These are phyloP conservation scores for Alloteropsis semialata DNA, from an alignment of 176 grass and related monocot species.

Conservation along the genomic window DNA sequence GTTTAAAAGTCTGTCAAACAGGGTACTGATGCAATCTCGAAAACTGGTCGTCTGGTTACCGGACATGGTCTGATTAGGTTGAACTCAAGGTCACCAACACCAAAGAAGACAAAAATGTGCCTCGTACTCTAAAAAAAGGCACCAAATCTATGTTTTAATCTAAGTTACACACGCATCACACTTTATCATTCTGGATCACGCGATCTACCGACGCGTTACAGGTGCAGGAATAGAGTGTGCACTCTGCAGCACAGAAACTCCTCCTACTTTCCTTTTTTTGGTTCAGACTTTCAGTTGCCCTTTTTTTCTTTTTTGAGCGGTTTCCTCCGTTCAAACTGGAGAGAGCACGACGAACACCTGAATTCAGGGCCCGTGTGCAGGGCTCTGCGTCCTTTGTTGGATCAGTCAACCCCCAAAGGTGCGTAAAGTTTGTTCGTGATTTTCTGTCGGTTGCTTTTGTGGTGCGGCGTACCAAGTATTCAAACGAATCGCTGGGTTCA, in stretches of 20 bases:
- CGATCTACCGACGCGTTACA: neutral
- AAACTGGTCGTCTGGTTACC: neutral
- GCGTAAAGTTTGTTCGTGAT: neutral
- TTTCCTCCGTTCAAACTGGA: neutral
- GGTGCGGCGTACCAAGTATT: neutral
- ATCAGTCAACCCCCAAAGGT: neutral
- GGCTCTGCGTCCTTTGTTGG: neutral
- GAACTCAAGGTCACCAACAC: neutral
- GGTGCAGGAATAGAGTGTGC: neutral
- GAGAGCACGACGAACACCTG: neutral
- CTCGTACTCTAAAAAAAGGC: neutral
- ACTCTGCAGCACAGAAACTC: neutral
- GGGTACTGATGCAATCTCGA: neutral
- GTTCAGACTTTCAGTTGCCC: neutral
- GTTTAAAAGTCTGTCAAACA: neutral
- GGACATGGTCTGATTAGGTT: neutral
- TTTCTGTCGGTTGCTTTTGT: constrained; percentile 1
- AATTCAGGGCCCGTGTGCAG: neutral
- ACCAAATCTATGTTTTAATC: neutral
- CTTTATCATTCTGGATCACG: neutral
- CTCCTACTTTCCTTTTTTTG: neutral
- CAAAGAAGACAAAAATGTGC: neutral
- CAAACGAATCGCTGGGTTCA: neutral
- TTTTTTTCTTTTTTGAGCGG: neutral
- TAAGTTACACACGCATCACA: neutral